Conservation (phyloP, 495 filamentous ascomycete genomes). For the Aspergillus nidulans region DNA sequence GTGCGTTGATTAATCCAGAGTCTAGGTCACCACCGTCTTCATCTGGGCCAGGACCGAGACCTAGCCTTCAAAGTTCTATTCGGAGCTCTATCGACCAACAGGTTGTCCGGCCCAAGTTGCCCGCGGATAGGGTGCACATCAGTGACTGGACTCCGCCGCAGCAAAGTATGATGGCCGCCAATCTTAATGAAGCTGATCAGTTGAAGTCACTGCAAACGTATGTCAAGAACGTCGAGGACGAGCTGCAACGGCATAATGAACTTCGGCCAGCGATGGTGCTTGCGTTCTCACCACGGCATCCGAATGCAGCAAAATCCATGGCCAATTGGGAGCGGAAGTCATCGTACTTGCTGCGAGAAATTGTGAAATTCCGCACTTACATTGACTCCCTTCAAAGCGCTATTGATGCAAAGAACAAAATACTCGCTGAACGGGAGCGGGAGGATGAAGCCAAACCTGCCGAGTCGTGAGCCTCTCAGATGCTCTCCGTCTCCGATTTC, state of each 20-base stretch:
- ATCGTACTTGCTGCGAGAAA: constrained; percentile 85
- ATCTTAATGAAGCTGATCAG: constrained; percentile 74
- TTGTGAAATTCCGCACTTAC: constrained; percentile 93
- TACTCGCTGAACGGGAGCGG: constrained; percentile 36
- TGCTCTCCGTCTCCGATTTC: not conserved
- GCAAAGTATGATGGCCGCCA: constrained; percentile 81
- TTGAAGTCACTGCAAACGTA: constrained; percentile 69
- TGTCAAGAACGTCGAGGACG: constrained; percentile 79
- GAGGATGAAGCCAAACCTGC: constrained; percentile 19
- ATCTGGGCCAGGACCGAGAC: constrained; percentile 48
- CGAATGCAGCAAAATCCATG: constrained; percentile 78
- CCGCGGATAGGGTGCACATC: constrained; percentile 81
- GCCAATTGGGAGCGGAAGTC: constrained; percentile 96
- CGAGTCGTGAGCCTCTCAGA: constrained; percentile 1
- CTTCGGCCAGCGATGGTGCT: constrained; percentile 78
- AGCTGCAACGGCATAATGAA: constrained; percentile 82
- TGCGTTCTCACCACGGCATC: constrained; percentile 82
- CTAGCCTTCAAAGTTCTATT: constrained; percentile 67
- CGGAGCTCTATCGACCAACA: constrained; percentile 68
- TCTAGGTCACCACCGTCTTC: constrained; percentile 41
- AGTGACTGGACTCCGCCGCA: constrained; percentile 91
- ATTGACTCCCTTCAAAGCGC: constrained; percentile 72
- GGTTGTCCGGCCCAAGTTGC: constrained; percentile 60
- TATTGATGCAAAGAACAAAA: constrained; percentile 51
- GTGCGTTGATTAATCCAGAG: constrained; percentile 55